phyloP scores from a whole-genome alignment of 805 yeast genomes.

The Kluyveromyces aestuarii region DNA sequence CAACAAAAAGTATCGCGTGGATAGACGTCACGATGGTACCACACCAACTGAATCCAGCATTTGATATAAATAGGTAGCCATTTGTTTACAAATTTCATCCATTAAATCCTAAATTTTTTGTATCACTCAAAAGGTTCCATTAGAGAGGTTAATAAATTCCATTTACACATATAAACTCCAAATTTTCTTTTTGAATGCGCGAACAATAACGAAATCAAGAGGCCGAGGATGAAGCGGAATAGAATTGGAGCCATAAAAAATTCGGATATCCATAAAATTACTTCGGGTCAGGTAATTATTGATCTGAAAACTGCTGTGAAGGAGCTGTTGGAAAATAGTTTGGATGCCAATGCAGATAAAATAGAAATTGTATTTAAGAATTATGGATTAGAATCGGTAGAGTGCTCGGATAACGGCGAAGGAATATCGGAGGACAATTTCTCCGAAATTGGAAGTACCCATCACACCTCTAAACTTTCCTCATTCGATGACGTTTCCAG shows the following conservation, averaged over 20 bases:
- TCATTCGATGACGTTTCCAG: conserved; percentile 44
- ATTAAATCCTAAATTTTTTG: conserved; percentile 2
- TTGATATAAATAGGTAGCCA: conserved; percentile 28
- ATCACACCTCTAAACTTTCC: conserved; percentile 57
- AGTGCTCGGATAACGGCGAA: conserved; percentile 57
- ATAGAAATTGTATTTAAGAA: conserved; percentile 62
- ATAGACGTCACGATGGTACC: conserved; percentile 30
- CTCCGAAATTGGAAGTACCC: conserved; percentile 45
- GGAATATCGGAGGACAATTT: conserved; percentile 52
- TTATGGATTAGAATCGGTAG: conserved; percentile 65
- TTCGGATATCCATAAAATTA: conserved; percentile 60
- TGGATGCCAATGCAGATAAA: conserved; percentile 67
- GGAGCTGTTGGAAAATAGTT: conserved; percentile 77
- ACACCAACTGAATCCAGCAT: conserved; percentile 30
- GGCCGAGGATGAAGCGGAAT: conserved; percentile 1
- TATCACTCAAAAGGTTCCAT: neutral
- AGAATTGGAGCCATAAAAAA: conserved; percentile 32
- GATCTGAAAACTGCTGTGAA: conserved; percentile 72
- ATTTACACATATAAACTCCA: neutral
- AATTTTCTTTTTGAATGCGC: neutral
- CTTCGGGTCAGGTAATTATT: conserved; percentile 89
- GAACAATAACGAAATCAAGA: neutral
- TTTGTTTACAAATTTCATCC: conserved; percentile 18
- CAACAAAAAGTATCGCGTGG: conserved; percentile 29
- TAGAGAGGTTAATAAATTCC: no score